Base-by-base conservation (phyloP, 2,329 filamentous ascomycete genomes). In the Plectosphaerella cucumerina region DNA sequence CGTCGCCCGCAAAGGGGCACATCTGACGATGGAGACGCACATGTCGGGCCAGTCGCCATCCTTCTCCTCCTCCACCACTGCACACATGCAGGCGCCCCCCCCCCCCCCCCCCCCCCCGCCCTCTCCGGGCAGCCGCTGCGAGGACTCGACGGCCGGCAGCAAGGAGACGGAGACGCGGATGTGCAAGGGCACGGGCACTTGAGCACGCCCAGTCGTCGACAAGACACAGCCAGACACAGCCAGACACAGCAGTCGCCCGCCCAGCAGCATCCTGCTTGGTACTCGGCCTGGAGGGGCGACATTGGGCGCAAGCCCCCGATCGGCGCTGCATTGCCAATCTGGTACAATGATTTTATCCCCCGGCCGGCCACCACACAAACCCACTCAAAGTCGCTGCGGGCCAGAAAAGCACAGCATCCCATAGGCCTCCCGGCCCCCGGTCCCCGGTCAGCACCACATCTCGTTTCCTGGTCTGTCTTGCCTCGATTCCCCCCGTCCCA, bases 361-460 rank as follows among this genome's bases (percentile, higher is more conserved):
- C 39, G 39, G 39, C 39, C 39, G 39, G 26, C 4, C 37, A 21
- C 14, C 45, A 39, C 23, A 14, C 23, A 23, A 35, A 47, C 18
- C 33, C 23, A 37, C 18, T n/a, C 33, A 42, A 42, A 12, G 17
- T 42, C 39, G 22, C 34, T 33, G 33, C n/a, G n/a, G 34, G 18
- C 33, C 9, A 12, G 21, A 20, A 42, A 42, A 42, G n/a, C n/a
- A n/a, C 10, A 20, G 9, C 43, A 45, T 45, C 43, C 43, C 12
- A 45, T 34, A 34, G 43, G 31, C 17, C 43, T 53, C 50, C 53
- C 39, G n/a, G 39, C 15, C 39, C 39, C 39, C 18, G 17, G 39
- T 52, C 39, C 39, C 39, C 18, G 17, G 39, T 52, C 49, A 43
- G 44, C 45, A 56, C 54, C 51, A 54, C 54, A 52, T 45, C 51